Base-by-base conservation (phyloP, 305 asterid genomes). In the Andrographis paniculata region DNA sequence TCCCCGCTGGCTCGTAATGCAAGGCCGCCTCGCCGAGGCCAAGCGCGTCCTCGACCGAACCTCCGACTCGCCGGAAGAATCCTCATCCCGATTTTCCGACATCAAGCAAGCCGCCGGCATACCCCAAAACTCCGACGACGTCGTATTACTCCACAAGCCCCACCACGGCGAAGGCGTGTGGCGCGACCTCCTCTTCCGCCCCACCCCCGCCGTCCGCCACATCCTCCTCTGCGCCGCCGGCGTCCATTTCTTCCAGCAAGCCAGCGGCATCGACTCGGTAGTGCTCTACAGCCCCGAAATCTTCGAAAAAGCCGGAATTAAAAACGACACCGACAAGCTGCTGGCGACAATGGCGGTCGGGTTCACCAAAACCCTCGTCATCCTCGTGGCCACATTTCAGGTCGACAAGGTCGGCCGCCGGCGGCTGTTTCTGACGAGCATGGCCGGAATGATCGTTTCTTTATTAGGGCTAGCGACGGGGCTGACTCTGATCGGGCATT, bases 1-100 rank as follows among this genome's bases (percentile, higher is more conserved):
- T 0, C 95, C 94, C 1, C 91, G 95, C 5, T 85, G 95, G 95
- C 94, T 85, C 8, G 82, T 85, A 12, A 73, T 85, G 83, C 91
- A 82, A 39, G 95, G 95, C 19, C 84, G 92, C 10, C 78, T 85
- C 19, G 86, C 80, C 7, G 92, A 82, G 0, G 94, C 94, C 14
- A 68, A 67, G 46, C 17, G 9, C 9, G 92, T 85, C 48, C 70
- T 85, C 14, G 82, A 82, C 60, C 65, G 61, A 53, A 82, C 79
- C 23, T 85, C 95, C 1, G 80, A 82, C 39, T 79, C 94, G 0
- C 54, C 50, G 4, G 75, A 79, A 14, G 95, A 85, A 46, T 65
- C 95, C 19, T 39, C 48, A 7, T 17, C 76, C 15, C 42, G 94
- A 24, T 38, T 84, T 0, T 39, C 71, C 14, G 95, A 80, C 10